Conservation (phyloP, 768 basidiomycete species). For the Pulveroboletus frians region DNA sequence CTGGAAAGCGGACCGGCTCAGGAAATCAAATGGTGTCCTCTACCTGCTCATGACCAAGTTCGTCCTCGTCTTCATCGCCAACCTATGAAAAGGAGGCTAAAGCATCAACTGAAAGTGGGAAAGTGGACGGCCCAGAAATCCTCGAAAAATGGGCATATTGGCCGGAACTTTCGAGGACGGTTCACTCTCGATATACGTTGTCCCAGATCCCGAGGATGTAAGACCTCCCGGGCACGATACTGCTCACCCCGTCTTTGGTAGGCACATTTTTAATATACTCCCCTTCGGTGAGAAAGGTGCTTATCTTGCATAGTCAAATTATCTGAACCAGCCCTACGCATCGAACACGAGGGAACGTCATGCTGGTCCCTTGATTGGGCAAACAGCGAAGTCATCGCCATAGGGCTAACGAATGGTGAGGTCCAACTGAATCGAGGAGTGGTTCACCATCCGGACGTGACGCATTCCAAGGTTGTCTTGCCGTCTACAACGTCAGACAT, state of each 20-base stretch:
- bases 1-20: slow-evolving; percentile 74
- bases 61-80: slow-evolving; percentile 13
- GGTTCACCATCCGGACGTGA: background rate
- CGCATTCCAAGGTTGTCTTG: slow-evolving; percentile 43
- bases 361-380: slow-evolving; percentile 88
- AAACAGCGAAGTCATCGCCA: slow-evolving; percentile 75
- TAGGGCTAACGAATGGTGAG: slow-evolving; percentile 80
- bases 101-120: slow-evolving; percentile 14
- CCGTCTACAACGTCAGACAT: slow-evolving; percentile 50
- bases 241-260: slow-evolving; percentile 46
- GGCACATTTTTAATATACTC: slow-evolving; percentile 14
- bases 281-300: background rate
- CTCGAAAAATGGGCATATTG: slow-evolving; percentile 72
- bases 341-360: slow-evolving; percentile 71
- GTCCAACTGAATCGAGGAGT: background rate
- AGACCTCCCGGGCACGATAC: slow-evolving; percentile 24
- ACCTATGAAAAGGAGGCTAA: background rate
- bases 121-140: slow-evolving; percentile 16
- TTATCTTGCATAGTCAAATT: slow-evolving; percentile 43
- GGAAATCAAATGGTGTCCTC: slow-evolving; percentile 89
- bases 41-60: slow-evolving; percentile 69
- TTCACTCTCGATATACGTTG: slow-evolving; percentile 66
- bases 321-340: slow-evolving; percentile 59
- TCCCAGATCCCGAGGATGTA: slow-evolving; percentile 72
- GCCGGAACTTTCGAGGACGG: slow-evolving; percentile 88